phyloP scores from a whole-genome alignment of 2,329 filamentous ascomycete genomes.

The Colletotrichum orchidophilum region DNA sequence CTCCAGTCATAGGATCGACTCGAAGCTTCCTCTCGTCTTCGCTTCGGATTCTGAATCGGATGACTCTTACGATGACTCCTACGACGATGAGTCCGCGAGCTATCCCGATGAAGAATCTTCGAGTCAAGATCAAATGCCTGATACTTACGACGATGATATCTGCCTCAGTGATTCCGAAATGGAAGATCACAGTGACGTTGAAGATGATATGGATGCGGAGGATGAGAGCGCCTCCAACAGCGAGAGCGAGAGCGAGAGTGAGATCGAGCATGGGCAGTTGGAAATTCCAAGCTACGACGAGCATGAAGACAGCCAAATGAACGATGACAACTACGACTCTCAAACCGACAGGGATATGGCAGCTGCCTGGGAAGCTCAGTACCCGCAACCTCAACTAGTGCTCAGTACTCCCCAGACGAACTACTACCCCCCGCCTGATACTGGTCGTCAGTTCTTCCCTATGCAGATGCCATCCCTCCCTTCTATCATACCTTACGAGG shows the following conservation, averaged over 20 bases:
- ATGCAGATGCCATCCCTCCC: not conserved
- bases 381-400: not conserved
- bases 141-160: slow-evolving; percentile 20
- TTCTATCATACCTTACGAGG: not conserved
- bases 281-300: not conserved
- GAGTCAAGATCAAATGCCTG: not conserved
- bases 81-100: not conserved
- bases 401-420: not conserved
- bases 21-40: not conserved
- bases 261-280: not conserved
- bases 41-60: slow-evolving; percentile 1
- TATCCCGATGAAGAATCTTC: slow-evolving; percentile 9
- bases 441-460: not conserved
- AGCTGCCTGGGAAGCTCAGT: not conserved
- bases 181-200: slow-evolving; percentile 41
- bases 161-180: slow-evolving; percentile 38
- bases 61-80: not conserved
- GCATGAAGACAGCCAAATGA: not conserved
- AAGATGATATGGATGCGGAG: slow-evolving; percentile 36
- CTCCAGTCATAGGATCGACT: not conserved
- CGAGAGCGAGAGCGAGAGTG: not conserved
- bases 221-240: slow-evolving; percentile 1
- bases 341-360: not conserved
- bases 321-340: not conserved
- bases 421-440: not conserved